These are phyloP conservation scores for Alternaria tenuissima DNA, from an alignment of 2,329 filamentous ascomycete species.

Conservation along the genomic window DNA sequence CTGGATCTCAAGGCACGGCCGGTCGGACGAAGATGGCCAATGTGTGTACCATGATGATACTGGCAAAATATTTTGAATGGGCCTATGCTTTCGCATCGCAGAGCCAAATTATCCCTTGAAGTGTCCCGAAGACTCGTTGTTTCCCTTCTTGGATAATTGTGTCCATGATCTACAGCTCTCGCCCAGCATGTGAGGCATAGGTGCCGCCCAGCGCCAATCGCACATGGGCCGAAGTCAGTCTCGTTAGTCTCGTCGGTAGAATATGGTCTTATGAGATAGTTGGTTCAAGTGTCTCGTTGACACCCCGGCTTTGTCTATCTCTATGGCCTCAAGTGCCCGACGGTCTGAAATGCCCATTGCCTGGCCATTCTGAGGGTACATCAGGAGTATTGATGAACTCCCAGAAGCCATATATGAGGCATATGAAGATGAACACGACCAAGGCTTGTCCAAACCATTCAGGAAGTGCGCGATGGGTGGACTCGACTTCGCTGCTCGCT, in stretches of 20 bases:
- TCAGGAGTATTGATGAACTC: constrained; percentile 31
- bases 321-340: background rate
- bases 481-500: constrained; percentile 40
- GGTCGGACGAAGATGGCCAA: background rate
- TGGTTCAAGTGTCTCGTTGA: background rate
- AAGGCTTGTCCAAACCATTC: constrained; percentile 43
- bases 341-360: constrained; percentile 1
- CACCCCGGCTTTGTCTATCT: background rate
- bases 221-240: too few species aligned
- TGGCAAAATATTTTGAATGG: background rate
- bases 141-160: background rate
- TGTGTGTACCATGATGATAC: background rate
- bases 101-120: background rate
- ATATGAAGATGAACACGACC: constrained; percentile 36
- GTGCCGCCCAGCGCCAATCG: background rate
- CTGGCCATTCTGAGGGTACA: constrained; percentile 19
- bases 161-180: background rate
- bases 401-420: constrained; percentile 45
- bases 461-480: constrained; percentile 31
- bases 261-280: background rate
- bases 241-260: background rate
- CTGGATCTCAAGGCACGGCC: background rate
- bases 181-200: background rate
- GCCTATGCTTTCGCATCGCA: too few species aligned
- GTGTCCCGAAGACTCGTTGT: background rate